Base-by-base conservation (phyloP, 2,329 filamentous ascomycete genomes). In the Pyrenophora tritici-repentis region DNA sequence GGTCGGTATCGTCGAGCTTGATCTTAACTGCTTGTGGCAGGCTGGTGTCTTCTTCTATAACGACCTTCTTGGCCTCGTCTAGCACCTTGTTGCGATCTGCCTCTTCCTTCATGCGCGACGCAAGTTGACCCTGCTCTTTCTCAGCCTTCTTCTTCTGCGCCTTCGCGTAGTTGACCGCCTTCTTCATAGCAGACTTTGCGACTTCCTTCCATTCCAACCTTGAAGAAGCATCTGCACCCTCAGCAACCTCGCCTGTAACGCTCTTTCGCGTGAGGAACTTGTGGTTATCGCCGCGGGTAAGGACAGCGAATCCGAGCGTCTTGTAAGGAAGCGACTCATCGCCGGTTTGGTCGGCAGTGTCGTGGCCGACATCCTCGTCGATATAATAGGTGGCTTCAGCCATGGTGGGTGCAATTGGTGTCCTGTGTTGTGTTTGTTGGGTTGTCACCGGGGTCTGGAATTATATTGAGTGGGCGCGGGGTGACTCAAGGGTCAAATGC, bases 121-220 rank as follows among this genome's bases (percentile, higher is more conserved):
- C 85, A 47, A 86, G 87, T 58, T 85, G 78, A 69, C 91, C 87
- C 62, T 87, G 82, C 73, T 89, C 88, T 76, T 91, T 91, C 63
- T 84, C 84, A 37, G 88, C 82, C 81, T 96, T 96, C 82, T 91
- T 92, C 83, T 90, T 89, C 75, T 90, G 85, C 58, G 82, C 81
- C 61, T 91, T 89, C 59, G 85, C 85, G 58, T 86, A 85, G 73
- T 86, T 86, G 78, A 85, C 84, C 3, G 88, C 89, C 77, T 95
- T 95, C 81, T 96, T 96, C 70, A 91, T 74, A 17, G 90, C 90
- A 53, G 88, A 89, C 79, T 94, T 95, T 54, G 89, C 87, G 16
- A 86, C 88, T 47, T 88, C 86, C 78, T 92, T 93, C 88, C 88
- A 96, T 63, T 85, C 82, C 58, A 87, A 75, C 59, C 84, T 82